Evolutionary conservation across 129 eudicot genomes (phyloP).

Genomic region (Helianthus annuus): HanXRQr2.0-SUNRISE NC_035433.2:146059585-146060084

Average conservation of each 20-base stretch:
- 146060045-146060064: too few species aligned
- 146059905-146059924: slow-evolving; percentile 60
- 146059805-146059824: slow-evolving; percentile 42
- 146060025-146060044: too few species aligned
- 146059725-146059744: slow-evolving; percentile 12
- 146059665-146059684: slow-evolving; percentile 30
- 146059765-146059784: slow-evolving; percentile 8
- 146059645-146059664: too few species aligned
- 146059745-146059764: slow-evolving; percentile 20
- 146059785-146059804: background rate
- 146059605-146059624: too few species aligned
- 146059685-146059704: slow-evolving; percentile 35
- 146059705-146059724: slow-evolving; percentile 35
- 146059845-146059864: slow-evolving; percentile 57
- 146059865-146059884: slow-evolving; percentile 78
- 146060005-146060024: background rate
- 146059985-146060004: background rate
- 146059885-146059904: slow-evolving; percentile 44
- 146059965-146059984: background rate
- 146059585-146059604: too few species aligned
- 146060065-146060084: too few species aligned
- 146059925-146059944: slow-evolving; percentile 61
- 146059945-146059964: slow-evolving; percentile 58
- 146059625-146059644: too few species aligned
- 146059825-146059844: slow-evolving; percentile 47